Base-by-base conservation (phyloP, 2,329 filamentous ascomycete genomes). In the Epichloe baconii region DNA sequence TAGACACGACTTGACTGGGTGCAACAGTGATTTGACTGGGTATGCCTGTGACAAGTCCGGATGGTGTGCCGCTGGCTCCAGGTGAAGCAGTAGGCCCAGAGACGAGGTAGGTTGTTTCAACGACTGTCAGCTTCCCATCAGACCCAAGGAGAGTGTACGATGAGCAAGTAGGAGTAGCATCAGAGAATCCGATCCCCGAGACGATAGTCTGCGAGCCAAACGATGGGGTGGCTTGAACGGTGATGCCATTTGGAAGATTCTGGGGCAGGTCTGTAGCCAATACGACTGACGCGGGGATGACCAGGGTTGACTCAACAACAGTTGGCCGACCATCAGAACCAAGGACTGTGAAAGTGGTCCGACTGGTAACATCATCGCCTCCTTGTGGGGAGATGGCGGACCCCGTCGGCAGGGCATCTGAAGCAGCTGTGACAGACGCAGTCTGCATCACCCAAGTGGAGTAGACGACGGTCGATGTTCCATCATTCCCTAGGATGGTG, bases 251-350 rank as follows among this genome's bases (percentile, higher is more conserved):
- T 42, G 54, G 50, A 14, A 48, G 48, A 12, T 52, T 51, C 21
- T 54, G 55, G 41, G 49, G 45, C 19, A 44, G 41, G 11, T 55
- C 57, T n/a, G 52, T 51, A 23, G 45, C 36, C 43, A 50, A 42
- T 40, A 47, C 47, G 11, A 50, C 52, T 4, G 59, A 49, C 15
- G 44, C 48, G 46, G 63, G 57, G 14, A 62, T 53, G 19, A 67
- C 57, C 58, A 64, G 61, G 15, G 62, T 65, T 8, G 66, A 68
- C 40, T 68, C 62, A 19, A 68, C 53, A 11, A 66, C 57, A 10
- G 66, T 68, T 11, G 64, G 61, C 38, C 59, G 53, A 5, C 65
- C 66, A 53, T 68, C 58, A n/a, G 61, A 38, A 3, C 66, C 66
- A 40, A 61, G 56, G 43, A 66, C 54, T 14, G 64, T 68, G 44